These are phyloP conservation scores for Musa acuminata DNA, from an alignment of 176 grass and related monocot genomes.

Conservation along the genomic window DNA sequence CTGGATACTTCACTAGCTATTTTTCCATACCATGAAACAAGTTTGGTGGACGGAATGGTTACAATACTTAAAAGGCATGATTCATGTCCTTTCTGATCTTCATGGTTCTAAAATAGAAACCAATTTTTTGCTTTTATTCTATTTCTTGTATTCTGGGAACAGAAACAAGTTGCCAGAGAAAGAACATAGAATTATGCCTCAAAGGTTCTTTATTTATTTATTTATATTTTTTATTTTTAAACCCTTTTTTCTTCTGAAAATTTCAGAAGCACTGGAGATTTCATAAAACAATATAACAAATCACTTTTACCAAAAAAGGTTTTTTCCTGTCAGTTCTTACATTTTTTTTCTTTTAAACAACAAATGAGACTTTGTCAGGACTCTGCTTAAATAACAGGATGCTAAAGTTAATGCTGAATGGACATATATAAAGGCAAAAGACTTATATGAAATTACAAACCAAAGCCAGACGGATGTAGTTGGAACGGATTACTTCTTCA, in stretches of 20 bases:
- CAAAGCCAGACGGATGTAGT: constrained; percentile 85
- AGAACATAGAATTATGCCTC: not conserved
- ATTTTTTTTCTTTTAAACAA: not conserved
- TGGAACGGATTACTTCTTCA: constrained; percentile 89
- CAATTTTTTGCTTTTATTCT: not conserved
- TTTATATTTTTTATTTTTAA: no score
- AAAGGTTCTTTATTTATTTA: not conserved
- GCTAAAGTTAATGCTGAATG: not conserved
- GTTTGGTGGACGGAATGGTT: not conserved
- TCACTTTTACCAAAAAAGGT: not conserved
- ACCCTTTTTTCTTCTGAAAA: no score
- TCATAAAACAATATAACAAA: not conserved
- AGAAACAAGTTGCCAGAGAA: not conserved
- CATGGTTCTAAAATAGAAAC: not conserved
- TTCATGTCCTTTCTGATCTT: not conserved
- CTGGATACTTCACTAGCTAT: not conserved
- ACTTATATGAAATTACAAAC: constrained; percentile 25
- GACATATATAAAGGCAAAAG: not conserved
- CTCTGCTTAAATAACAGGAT: not conserved
- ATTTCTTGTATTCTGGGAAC: not conserved
- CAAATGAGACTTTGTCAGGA: not conserved
- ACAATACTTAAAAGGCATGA: not conserved
- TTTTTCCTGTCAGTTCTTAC: not conserved
- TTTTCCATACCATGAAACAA: not conserved
- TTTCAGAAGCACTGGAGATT: not conserved